Percentiles rank a stretch among this genome's conserved stretches.
Conservation (phyloP, 805 yeast species). For the Suhomyces kilbournensis region DNA sequence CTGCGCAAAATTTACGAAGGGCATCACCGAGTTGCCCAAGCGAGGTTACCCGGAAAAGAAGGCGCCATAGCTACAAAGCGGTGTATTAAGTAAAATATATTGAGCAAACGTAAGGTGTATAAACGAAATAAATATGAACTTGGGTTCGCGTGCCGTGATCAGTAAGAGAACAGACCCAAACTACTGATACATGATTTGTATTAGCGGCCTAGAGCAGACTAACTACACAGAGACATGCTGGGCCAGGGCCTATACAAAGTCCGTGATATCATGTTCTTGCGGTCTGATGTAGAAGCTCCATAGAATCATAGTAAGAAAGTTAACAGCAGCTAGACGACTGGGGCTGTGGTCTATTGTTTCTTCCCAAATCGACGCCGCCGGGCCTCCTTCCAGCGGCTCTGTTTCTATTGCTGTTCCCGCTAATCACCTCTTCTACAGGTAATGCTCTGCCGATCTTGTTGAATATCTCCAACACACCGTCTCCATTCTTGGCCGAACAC, state of each 20-base stretch:
- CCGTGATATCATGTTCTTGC: neutral
- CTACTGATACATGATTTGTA: neutral
- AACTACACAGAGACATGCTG: neutral
- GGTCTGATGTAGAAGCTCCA: neutral
- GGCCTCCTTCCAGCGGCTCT: conserved; percentile 27
- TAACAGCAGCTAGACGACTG: conserved; percentile 26
- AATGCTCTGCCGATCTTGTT: conserved; percentile 38
- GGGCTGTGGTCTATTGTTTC: conserved; percentile 23
- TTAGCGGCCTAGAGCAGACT: neutral
- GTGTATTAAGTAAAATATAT: neutral
- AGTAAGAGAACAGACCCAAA: neutral
- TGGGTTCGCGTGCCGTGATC: neutral
- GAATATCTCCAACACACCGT: conserved; percentile 42
- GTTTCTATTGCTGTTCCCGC: conserved; percentile 20
- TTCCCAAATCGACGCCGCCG: conserved; percentile 36
- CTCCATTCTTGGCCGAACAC: conserved; percentile 46
- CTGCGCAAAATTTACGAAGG: neutral
- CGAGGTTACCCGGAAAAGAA: conserved; percentile 10
- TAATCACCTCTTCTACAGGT: conserved; percentile 38
- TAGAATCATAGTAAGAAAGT: neutral
- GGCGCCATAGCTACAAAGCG: neutral
- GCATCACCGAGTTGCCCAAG: neutral
- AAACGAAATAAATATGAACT: neutral
- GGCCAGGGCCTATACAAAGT: neutral
- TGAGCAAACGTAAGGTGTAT: neutral